Base-by-base conservation (phyloP, 1,139 yeast species). In the Geotrichum cucujoidarum region DNA sequence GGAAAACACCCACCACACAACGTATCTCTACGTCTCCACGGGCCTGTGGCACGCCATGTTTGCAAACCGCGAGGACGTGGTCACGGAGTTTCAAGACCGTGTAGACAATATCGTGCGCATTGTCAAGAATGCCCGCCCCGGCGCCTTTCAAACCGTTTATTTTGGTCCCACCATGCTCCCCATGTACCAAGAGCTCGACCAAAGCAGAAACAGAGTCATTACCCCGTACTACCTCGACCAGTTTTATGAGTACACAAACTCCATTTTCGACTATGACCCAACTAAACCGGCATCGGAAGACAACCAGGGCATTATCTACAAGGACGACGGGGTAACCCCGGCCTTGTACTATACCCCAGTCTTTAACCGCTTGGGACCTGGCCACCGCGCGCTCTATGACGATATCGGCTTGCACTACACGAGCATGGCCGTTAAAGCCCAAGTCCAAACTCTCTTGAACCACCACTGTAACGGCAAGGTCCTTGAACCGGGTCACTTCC, bases 1-100 rank as follows among this genome's bases (percentile, higher is more conserved):
- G 10, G 4, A 30, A 7, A 10, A 13, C 8, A 16, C n/a, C 8
- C 36, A 40, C 7, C 16, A 33, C 8, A 36, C 29, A 11, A 18
- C 41, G 10, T 27, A 29, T 13, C 35, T 50, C 32, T 50, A 50
- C 36, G 24, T 40, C 17, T 43, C 53, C 2, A 50, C 53, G 3
- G 53, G 53, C 3, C 45, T 50, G 10, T 50, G 53, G 53, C 53
- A 50, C 34, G 36, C 50, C 13, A 41, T 47, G 44, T 50, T 46
- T 32, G 48, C 44, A 8, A 49, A 24, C 18, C 40, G 47, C n/a
- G 36, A 41, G 8, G 21, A 30, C 4, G 48, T 50, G 13, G 8
- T 50, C 20, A n/a, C 21, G 2, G 40, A 46, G 16, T 50, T 27
- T 39, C 25, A 41, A 29, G 20, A 30, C 18, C 33, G 49, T 13